These are phyloP conservation scores for Talaromyces proteolyticus DNA, from an alignment of 495 filamentous ascomycete species.

Conservation along the genomic window DNA sequence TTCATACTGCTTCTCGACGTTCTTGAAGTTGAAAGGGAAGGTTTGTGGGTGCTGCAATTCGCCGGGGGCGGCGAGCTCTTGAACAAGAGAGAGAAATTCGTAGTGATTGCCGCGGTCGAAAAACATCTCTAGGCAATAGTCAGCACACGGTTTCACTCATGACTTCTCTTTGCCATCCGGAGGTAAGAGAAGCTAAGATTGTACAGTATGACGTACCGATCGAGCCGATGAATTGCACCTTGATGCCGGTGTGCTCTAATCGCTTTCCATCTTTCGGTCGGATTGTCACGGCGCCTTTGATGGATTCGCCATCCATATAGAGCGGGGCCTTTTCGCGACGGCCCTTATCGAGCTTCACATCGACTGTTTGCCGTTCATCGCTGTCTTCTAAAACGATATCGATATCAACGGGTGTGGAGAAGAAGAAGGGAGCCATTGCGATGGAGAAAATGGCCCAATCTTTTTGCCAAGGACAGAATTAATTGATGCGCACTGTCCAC, in stretches of 20 bases:
- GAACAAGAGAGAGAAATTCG: constrained; percentile 93
- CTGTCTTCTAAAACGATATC: constrained; percentile 94
- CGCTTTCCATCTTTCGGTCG: constrained; percentile 97
- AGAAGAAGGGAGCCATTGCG: constrained; percentile 87
- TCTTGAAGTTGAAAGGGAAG: constrained; percentile 99
- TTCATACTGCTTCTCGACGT: constrained; percentile 99
- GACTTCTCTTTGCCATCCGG: neutral
- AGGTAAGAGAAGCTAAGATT: neutral
- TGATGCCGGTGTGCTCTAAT: constrained; percentile 97
- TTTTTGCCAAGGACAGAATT: too few relatives aligned
- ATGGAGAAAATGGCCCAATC: neutral
- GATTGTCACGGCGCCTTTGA: constrained; percentile 91
- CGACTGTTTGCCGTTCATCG: constrained; percentile 90
- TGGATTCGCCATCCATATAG: constrained; percentile 97
- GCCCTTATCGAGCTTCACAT: constrained; percentile 97
- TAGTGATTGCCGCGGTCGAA: constrained; percentile 99
- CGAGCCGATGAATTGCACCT: constrained; percentile 98
- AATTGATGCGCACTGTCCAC: too few relatives aligned
- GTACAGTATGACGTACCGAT: constrained; percentile 59
- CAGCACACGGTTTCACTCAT: constrained; percentile 3
- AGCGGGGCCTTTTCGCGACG: constrained; percentile 92
- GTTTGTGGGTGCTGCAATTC: constrained; percentile 98
- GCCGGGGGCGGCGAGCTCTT: constrained; percentile 92
- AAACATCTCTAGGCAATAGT: constrained; percentile 75
- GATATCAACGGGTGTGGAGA: constrained; percentile 96